These are phyloP conservation scores for Pseudogymnoascus sp. DNA, from an alignment of 2,329 filamentous ascomycete species.

Conservation along the genomic window DNA sequence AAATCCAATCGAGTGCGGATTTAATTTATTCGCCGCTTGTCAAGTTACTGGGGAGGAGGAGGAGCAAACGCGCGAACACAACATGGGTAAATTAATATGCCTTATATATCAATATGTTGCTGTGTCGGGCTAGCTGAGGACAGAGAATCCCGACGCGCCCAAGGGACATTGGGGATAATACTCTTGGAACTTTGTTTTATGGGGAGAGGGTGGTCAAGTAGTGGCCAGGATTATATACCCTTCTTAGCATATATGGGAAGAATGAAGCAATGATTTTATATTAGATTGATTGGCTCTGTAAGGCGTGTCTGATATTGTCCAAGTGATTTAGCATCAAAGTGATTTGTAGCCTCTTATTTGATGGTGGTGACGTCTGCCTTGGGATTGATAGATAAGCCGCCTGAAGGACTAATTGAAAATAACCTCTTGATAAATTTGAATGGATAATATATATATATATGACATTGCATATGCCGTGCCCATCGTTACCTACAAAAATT, in stretches of 20 bases:
- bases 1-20: background rate
- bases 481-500: background rate
- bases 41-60: background rate
- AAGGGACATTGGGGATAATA: background rate
- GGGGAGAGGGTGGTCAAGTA: conserved; percentile 1
- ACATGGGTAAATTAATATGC: conserved; percentile 3
- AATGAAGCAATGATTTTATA: conserved; percentile 8
- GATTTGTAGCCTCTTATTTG: background rate
- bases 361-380: background rate
- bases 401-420: background rate
- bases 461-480: background rate
- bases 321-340: background rate
- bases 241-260: conserved; percentile 6
- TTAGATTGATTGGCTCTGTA: background rate
- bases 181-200: background rate
- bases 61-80: background rate
- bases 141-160: background rate
- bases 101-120: conserved; percentile 6
- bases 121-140: background rate
- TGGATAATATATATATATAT: background rate
- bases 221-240: conserved; percentile 3
- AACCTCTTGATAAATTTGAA: background rate
- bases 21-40: background rate
- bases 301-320: no score
- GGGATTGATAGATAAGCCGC: background rate